These are phyloP conservation scores for Sarcodon sp. DNA, from an alignment of 768 basidiomycete species.

Conservation along the genomic window DNA sequence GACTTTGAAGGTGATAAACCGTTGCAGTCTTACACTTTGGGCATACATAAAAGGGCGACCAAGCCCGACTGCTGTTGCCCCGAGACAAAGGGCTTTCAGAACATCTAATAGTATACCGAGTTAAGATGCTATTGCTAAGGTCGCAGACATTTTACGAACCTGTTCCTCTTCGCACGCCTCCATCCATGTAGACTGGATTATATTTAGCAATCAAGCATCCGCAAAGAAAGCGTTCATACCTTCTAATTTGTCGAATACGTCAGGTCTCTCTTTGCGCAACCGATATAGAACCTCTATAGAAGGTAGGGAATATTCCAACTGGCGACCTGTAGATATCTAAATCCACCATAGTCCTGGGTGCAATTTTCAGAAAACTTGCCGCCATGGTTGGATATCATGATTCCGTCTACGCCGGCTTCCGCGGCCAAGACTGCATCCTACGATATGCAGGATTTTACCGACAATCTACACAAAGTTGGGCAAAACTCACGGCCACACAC, in stretches of 20 bases:
- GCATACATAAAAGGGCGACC: conserved; percentile 83
- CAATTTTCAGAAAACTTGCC: conserved; percentile 27
- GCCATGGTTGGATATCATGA: conserved; percentile 87
- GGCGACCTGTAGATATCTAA: conserved; percentile 36
- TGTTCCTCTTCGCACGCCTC: conserved; percentile 71
- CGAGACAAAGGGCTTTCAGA: conserved; percentile 81
- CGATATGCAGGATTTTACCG: conserved; percentile 12
- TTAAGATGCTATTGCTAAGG: neutral
- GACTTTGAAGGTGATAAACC: neutral
- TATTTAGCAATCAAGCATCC: conserved; percentile 1
- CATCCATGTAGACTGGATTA: conserved; percentile 74
- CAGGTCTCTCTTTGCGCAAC: conserved; percentile 59
- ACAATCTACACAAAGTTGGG: conserved; percentile 7
- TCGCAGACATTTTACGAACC: conserved; percentile 23
- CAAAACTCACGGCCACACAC: conserved; percentile 45
- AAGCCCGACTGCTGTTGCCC: conserved; percentile 77
- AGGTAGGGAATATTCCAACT: conserved; percentile 71
- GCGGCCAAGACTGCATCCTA: conserved; percentile 81
- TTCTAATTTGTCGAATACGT: conserved; percentile 62
- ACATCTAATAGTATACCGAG: conserved; percentile 35
- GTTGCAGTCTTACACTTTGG: conserved; percentile 46
- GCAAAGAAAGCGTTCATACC: conserved; percentile 20
- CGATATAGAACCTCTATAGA: conserved; percentile 69
- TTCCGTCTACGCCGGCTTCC: conserved; percentile 77
- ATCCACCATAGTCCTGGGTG: neutral